Percentiles rank a stretch among this genome's conserved stretches.
phyloP scores from a whole-genome alignment of 202 grass and related monocot species.

The Saccharum hybrid region DNA sequence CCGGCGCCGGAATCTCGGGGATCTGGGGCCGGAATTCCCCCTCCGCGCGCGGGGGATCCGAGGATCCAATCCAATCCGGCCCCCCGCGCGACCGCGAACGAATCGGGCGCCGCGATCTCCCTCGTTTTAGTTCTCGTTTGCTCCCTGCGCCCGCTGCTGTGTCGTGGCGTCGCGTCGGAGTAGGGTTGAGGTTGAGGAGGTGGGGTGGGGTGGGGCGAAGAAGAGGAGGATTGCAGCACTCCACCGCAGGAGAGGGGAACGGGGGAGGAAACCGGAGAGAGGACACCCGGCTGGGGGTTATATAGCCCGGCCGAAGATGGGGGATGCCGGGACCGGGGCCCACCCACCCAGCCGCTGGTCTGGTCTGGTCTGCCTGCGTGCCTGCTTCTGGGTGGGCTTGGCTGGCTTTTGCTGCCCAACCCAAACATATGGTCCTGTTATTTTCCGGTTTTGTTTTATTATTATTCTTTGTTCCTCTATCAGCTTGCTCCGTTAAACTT shows the following conservation, averaged over 20 bases:
- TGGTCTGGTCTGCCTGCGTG: neutral
- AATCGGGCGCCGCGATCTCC: constrained; percentile 47
- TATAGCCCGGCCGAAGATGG: constrained; percentile 20
- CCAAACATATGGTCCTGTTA: constrained; percentile 35
- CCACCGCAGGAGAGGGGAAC: constrained; percentile 9
- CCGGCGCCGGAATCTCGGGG: constrained; percentile 57
- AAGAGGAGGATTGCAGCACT: constrained; percentile 34
- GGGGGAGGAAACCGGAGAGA: constrained; percentile 14
- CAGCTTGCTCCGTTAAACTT: too few species aligned
- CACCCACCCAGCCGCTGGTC: neutral
- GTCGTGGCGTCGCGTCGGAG: constrained; percentile 1
- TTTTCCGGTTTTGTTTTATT: neutral
- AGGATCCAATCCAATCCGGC: constrained; percentile 37
- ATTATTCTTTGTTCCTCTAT: neutral
- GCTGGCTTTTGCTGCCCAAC: neutral
- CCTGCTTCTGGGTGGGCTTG: neutral
- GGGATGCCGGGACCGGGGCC: neutral
- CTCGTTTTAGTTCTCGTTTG: constrained; percentile 17
- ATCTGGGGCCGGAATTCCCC: constrained; percentile 50
- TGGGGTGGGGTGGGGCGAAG: neutral
- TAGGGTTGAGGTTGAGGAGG: constrained; percentile 42
- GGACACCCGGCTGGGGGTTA: constrained; percentile 21
- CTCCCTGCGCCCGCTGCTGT: neutral
- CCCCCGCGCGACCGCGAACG: constrained; percentile 16
- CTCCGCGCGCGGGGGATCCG: constrained; percentile 44